These are phyloP conservation scores for Didymella segeticola DNA, from an alignment of 2,329 filamentous ascomycete genomes.

Conservation along the genomic window DNA sequence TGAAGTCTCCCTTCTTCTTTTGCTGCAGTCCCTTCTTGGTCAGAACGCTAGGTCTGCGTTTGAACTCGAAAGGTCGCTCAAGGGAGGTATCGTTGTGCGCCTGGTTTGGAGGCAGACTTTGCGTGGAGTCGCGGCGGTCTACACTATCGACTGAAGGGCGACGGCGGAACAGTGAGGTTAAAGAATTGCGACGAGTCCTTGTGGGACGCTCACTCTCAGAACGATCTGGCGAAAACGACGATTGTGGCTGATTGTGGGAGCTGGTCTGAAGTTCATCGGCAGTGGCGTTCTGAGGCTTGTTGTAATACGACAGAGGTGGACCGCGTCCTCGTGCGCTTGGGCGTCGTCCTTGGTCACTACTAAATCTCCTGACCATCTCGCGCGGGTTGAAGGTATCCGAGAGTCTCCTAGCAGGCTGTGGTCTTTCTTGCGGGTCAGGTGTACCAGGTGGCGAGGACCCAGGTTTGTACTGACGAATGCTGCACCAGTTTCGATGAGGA, in stretches of 20 bases:
- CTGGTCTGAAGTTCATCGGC: constrained; percentile 40
- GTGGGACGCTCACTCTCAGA: constrained; percentile 33
- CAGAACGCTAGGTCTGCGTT: constrained; percentile 53
- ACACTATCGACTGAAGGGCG: constrained; percentile 40
- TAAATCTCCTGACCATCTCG: constrained; percentile 53
- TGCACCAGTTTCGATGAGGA: constrained; percentile 94
- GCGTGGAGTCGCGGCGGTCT: constrained; percentile 33
- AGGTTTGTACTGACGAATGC: constrained; percentile 83
- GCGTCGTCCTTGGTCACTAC: constrained; percentile 34
- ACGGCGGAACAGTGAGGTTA: constrained; percentile 44
- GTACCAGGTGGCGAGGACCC: constrained; percentile 71
- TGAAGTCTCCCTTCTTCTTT: constrained; percentile 41
- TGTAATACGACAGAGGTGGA: constrained; percentile 49
- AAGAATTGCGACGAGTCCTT: constrained; percentile 43
- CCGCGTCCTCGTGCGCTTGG: constrained; percentile 35
- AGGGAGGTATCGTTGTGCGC: constrained; percentile 22
- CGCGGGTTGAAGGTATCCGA: constrained; percentile 48
- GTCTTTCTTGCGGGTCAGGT: constrained; percentile 44
- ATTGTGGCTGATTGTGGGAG: constrained; percentile 34
- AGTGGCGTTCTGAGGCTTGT: constrained; percentile 44
- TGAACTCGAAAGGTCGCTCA: constrained; percentile 50
- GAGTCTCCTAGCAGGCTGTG: constrained; percentile 35
- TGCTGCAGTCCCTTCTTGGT: constrained; percentile 49
- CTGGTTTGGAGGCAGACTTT: constrained; percentile 28
- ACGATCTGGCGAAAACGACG: constrained; percentile 47